Evolutionary conservation across 345 rosid genomes (phyloP).

Genomic region (Schrenkiella parvula): DNA sequence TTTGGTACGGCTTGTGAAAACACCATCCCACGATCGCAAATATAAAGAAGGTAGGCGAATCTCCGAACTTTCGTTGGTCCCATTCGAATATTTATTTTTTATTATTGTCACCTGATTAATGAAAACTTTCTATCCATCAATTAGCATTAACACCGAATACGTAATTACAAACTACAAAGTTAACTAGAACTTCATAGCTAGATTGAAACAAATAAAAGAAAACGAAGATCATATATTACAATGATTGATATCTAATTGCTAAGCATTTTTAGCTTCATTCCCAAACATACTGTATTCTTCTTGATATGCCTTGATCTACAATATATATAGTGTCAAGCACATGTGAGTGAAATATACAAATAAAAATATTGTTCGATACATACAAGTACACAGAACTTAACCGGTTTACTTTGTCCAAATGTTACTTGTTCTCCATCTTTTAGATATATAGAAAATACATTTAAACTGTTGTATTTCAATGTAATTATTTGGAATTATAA

Average conservation of each 20-base stretch:
- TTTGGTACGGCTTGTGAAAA: conserved; percentile 2
- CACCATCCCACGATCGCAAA: conserved; percentile 14
- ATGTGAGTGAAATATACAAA: neutral
- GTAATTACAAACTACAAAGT: neutral
- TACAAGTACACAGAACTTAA: no score
- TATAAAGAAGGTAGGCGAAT: conserved; percentile 26
- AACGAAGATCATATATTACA: neutral
- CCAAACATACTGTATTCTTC: neutral
- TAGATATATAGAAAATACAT: no score
- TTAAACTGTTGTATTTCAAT: no score
- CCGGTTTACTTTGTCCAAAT: no score
- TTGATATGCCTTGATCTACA: neutral
- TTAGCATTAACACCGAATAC: neutral
- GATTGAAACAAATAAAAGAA: no score
- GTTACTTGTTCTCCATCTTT: no score
- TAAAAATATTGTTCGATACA: neutral
- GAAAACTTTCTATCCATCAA: neutral
- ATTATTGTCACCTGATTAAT: neutral
- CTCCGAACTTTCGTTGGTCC: neutral
- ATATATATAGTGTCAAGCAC: neutral
- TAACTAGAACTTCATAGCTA: no score
- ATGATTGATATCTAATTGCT: no score
- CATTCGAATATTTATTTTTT: neutral
- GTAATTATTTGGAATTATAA: no score
- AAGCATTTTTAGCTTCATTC: neutral